Evolutionary conservation across 1,284 basidiomycete species (phyloP), one percentile per base, ranked within the genome.

Genomic region (Leccinum huronense): DNA sequence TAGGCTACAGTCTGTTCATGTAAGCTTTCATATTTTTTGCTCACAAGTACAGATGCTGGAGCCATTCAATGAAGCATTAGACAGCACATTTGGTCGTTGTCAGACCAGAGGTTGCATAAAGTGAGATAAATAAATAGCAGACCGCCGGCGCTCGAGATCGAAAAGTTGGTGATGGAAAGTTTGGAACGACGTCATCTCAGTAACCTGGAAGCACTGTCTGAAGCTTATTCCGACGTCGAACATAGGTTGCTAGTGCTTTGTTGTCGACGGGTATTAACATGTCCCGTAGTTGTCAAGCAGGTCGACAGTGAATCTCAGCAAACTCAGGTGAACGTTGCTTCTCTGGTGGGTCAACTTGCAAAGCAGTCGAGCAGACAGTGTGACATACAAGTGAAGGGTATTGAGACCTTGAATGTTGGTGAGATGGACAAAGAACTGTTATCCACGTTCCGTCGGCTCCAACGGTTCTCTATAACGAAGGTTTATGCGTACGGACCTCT

Each of bases 11-110:
- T 23, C 11, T 6, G 23, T 5, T 55, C 38, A 34, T 31, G 27
- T 42, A 30, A 63, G 36, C 34, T 62, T 36, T 38, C 19, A 48
- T 57, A 10, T 36, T 11, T 33, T 34, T 57, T 48, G 5, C 59
- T 73, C 10, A 69, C 42, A 34, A 45, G 9, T 40, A 13, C 68
- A 91, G 90, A 89, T 30, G 84, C 23, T 85, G 65, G 90, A 93
- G 71, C 83, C 86, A 5, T 94, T 93, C 71, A 91, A 94, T 71
- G 92, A 94, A 74, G 85, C 83, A 1, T 81, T 93, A 45, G 91
- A 93, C 71, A 89, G 62, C 82, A 84, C 40, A 86, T 92, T 56
- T 90, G 87, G 86, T 86, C 86, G 1, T 75, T 91, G 16, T 85
- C 87, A 55, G 83, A 86, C 60, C 88, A 90, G 63, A 78, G 85